These are phyloP conservation scores for Pleurotus giganteus DNA, from an alignment of 768 basidiomycete genomes.

Conservation along the genomic window DNA sequence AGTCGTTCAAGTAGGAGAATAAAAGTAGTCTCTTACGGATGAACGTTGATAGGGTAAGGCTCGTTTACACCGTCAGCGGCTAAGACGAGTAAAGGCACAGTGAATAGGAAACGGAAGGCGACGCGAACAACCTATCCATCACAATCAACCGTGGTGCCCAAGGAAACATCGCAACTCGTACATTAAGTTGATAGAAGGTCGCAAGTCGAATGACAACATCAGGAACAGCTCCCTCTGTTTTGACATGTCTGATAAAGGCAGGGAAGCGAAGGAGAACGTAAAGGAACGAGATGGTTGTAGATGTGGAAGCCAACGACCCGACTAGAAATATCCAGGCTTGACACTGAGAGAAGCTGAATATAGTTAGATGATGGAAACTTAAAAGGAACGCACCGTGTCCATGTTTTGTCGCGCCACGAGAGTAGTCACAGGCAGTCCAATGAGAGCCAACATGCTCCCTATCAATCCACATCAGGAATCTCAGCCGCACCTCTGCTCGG, in stretches of 20 bases:
- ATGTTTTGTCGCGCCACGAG: constrained; percentile 57
- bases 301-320: constrained; percentile 63
- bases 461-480: constrained; percentile 14
- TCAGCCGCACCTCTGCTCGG: background rate
- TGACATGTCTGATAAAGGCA: constrained; percentile 65
- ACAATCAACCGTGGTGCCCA: background rate
- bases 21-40: constrained; percentile 45
- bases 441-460: constrained; percentile 64
- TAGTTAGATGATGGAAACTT: constrained; percentile 5
- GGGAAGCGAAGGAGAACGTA: constrained; percentile 74
- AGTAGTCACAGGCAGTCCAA: constrained; percentile 73
- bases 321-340: constrained; percentile 75
- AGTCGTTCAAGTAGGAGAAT: background rate
- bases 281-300: constrained; percentile 68
- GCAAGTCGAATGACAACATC: constrained; percentile 70
- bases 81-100: constrained; percentile 64
- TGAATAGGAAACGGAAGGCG: constrained; percentile 73
- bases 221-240: constrained; percentile 70
- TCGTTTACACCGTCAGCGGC: constrained; percentile 62
- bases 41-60: constrained; percentile 45
- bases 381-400: constrained; percentile 43
- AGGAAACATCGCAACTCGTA: constrained; percentile 31
- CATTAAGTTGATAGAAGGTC: constrained; percentile 79
- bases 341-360: constrained; percentile 40
- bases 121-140: constrained; percentile 59